Conservation (phyloP, 2,329 filamentous ascomycete genomes). For the Rugonectria rugulosa region DNA sequence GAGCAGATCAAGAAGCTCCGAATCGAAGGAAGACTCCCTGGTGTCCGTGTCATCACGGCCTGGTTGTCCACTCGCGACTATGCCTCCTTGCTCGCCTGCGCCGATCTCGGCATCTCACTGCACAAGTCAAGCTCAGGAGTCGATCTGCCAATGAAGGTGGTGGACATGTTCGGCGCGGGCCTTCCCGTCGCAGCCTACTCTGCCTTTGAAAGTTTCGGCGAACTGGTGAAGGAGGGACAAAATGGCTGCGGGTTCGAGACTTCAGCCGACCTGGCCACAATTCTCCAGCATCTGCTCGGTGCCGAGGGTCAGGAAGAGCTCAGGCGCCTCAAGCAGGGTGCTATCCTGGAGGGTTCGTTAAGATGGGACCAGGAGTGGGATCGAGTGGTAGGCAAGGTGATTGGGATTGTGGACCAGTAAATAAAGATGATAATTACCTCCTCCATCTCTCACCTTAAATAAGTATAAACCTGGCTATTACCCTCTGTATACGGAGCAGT, state of each 20-base stretch:
- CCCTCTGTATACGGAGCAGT: no score
- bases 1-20: constrained; percentile 69
- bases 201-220: constrained; percentile 85
- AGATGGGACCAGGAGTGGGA: constrained; percentile 97
- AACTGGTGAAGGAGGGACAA: constrained; percentile 85
- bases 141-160: constrained; percentile 98
- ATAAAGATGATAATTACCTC: constrained; percentile 16
- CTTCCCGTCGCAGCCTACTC: constrained; percentile 89
- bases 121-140: constrained; percentile 95
- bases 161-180: constrained; percentile 97
- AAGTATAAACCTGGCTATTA: no score
- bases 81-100: constrained; percentile 80
- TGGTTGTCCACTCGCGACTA: constrained; percentile 90
- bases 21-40: constrained; percentile 67
- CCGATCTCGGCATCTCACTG: constrained; percentile 88
- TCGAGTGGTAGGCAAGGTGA: constrained; percentile 75
- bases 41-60: constrained; percentile 77
- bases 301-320: constrained; percentile 62
- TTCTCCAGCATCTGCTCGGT: constrained; percentile 71
- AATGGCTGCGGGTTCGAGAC: constrained; percentile 89
- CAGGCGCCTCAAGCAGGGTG: constrained; percentile 69
- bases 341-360: constrained; percentile 74
- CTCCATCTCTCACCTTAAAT: no score
- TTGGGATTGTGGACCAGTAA: constrained; percentile 56
- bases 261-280: constrained; percentile 67